Percentiles rank a stretch among this genome's conserved stretches.
Evolutionary conservation across 257 asterid species (phyloP).

Genomic region (Nicotiana knightiana): DNA sequence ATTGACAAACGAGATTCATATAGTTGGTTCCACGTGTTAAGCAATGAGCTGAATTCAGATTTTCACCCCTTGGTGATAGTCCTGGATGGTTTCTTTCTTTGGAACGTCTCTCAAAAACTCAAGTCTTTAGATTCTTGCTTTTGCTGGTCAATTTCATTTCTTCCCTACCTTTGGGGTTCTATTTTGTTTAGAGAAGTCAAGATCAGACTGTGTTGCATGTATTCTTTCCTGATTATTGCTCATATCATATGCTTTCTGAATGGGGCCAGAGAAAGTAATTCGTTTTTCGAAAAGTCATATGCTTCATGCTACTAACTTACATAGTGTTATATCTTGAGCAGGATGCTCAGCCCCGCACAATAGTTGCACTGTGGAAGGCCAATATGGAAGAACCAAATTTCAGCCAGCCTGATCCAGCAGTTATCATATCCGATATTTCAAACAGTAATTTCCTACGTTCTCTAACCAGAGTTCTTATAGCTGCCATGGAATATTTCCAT

Average conservation of each 20-base stretch:
- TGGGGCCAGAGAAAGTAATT: background rate
- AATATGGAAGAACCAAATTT: slow-evolving; percentile 79
- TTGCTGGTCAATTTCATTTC: background rate
- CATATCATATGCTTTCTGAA: background rate
- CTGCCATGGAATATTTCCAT: background rate
- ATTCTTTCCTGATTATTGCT: background rate
- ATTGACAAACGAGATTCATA: background rate
- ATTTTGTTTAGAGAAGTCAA: background rate
- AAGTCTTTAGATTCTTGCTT: background rate
- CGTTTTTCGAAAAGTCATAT: background rate
- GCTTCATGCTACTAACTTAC: background rate
- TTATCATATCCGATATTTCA: slow-evolving; percentile 53
- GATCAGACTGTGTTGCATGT: background rate
- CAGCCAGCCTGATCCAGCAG: slow-evolving; percentile 67
- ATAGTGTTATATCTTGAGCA: slow-evolving; percentile 24
- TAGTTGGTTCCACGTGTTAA: background rate
- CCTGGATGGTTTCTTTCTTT: background rate
- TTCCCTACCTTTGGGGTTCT: background rate
- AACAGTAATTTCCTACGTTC: slow-evolving; percentile 45
- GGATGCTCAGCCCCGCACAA: slow-evolving; percentile 87
- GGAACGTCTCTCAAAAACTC: background rate
- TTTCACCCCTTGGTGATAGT: background rate
- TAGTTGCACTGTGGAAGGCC: slow-evolving; percentile 91
- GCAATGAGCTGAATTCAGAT: background rate
- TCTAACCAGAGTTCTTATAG: slow-evolving; percentile 2